Conservation (phyloP, 805 yeast genomes). For the Clavispora fructus region DNA sequence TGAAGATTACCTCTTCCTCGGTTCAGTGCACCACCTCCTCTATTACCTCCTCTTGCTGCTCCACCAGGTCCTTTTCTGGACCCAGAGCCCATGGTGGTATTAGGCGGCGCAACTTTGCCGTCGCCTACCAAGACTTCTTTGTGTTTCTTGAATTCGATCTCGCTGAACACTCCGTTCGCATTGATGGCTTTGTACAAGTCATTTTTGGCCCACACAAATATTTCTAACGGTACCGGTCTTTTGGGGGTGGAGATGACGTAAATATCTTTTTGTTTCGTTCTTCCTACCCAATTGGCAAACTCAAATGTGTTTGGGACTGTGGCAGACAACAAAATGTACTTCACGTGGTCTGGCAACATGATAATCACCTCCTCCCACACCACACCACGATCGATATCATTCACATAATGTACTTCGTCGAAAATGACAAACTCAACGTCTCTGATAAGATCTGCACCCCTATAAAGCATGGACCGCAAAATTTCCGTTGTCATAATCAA, state of each 20-base stretch:
- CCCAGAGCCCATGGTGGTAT: slow-evolving; percentile 33
- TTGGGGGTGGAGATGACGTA: slow-evolving; percentile 95
- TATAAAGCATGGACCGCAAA: slow-evolving; percentile 86
- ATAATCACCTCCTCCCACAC: slow-evolving; percentile 99
- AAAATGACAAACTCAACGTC: slow-evolving; percentile 97
- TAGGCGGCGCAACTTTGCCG: slow-evolving; percentile 30
- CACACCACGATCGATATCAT: slow-evolving; percentile 95
- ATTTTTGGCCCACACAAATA: slow-evolving; percentile 77
- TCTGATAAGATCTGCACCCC: slow-evolving; percentile 94
- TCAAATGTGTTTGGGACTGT: slow-evolving; percentile 98
- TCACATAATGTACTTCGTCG: slow-evolving; percentile 97
- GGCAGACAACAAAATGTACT: slow-evolving; percentile 85
- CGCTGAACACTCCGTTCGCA: slow-evolving; percentile 64
- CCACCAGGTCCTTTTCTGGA: slow-evolving; percentile 42
- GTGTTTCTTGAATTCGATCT: slow-evolving; percentile 58
- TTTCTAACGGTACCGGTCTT: slow-evolving; percentile 93
- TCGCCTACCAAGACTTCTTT: slow-evolving; percentile 44
- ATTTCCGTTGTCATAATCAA: slow-evolving; percentile 97
- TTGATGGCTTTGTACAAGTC: slow-evolving; percentile 69
- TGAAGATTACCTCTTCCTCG: slow-evolving; percentile 36
- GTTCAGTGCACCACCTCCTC: slow-evolving; percentile 19
- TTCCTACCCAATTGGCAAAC: slow-evolving; percentile 97
- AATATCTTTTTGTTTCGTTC: slow-evolving; percentile 93
- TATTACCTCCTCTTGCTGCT: slow-evolving; percentile 40
- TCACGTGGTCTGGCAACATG: slow-evolving; percentile 95